Base-by-base conservation (phyloP, 345 rosid species). In the Euphorbia lathyris region DNA sequence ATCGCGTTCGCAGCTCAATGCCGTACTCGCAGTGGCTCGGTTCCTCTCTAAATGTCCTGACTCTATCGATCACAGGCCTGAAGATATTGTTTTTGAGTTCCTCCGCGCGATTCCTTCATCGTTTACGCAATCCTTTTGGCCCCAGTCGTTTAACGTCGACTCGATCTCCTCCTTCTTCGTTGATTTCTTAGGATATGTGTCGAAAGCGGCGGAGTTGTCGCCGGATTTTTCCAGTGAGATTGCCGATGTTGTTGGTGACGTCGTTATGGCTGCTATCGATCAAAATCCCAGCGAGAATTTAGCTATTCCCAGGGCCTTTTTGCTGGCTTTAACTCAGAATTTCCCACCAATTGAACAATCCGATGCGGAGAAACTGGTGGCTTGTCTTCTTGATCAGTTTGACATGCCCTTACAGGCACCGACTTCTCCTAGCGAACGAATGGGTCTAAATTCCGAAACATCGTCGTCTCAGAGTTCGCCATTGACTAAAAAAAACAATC, bases 1-100 rank as follows among this genome's bases (percentile, higher is more conserved):
- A 56, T 76, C 97, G 40, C 90, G 88, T 27, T 81, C 92, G 13
- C 98, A 96, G 74, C 97, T 96, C 87, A 86, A 89, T 82, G 97
- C 97, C 3, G 86, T 85, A 26, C 88, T 96, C 58, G 98, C 89
- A 17, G 86, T 92, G 23, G 77, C 93, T 34, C 80, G 97, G 30
- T 90, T 92, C 77, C 85, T 92, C 56, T 89, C 98, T 9, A 86
- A 78, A 55, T 80, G 89, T 32, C 78, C 83, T 0, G 82, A 77
- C 42, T 69, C 71, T 13, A 66, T 78, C 45, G 97, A 90, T 34
- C 82, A 72, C 38, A 79, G 90, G 43, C 86, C 98, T 19, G 79
- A 86, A 74, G 80, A 87, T 60, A 80, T 83, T 51, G 77, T 86
- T 9, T 75, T 87, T 53, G 98, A 88, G 55, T 96, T 90, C 75